Conservation (phyloP, 352 stramenopile species). For the Pilasporangium apinafurcum region DNA sequence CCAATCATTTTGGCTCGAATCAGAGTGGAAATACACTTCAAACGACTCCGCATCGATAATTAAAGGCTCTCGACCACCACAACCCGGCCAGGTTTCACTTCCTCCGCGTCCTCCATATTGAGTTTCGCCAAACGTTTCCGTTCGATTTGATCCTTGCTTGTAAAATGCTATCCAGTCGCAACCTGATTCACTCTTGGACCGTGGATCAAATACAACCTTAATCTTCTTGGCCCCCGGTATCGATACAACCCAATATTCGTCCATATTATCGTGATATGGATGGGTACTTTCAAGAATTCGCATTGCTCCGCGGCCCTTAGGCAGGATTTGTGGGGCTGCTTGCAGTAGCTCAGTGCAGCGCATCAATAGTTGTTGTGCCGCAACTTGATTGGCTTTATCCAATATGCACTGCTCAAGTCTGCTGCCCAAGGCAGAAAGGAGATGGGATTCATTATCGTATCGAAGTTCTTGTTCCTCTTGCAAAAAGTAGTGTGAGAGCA, state of each 20-base stretch:
- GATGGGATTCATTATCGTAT: slow-evolving; percentile 13
- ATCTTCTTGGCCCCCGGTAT: slow-evolving; percentile 66
- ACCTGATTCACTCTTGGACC: slow-evolving; percentile 56
- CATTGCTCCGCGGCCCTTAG: slow-evolving; percentile 32
- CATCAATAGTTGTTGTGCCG: slow-evolving; percentile 1
- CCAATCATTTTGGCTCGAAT: slow-evolving; percentile 84
- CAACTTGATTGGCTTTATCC: slow-evolving; percentile 10
- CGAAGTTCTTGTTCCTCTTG: slow-evolving; percentile 7
- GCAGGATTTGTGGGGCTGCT: slow-evolving; percentile 14
- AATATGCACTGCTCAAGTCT: slow-evolving; percentile 14
- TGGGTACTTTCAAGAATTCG: slow-evolving; percentile 62
- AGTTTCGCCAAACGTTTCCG: slow-evolving; percentile 34
- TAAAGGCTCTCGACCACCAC: slow-evolving; percentile 47
- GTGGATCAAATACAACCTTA: slow-evolving; percentile 61
- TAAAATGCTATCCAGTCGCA: slow-evolving; percentile 74
- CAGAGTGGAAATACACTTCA: slow-evolving; percentile 80
- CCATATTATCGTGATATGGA: slow-evolving; percentile 60
- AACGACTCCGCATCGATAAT: slow-evolving; percentile 64
- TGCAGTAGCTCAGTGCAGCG: slow-evolving; percentile 29
- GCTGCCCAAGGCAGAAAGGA: slow-evolving; percentile 16
- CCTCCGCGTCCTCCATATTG: slow-evolving; percentile 61
- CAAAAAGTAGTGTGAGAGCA: slow-evolving; percentile 37
- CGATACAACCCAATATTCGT: slow-evolving; percentile 61
- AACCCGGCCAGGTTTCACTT: slow-evolving; percentile 79
- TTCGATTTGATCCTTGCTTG: slow-evolving; percentile 41